These are phyloP conservation scores for Hypomontagnella monticulosa DNA, from an alignment of 495 filamentous ascomycete genomes.

Conservation along the genomic window DNA sequence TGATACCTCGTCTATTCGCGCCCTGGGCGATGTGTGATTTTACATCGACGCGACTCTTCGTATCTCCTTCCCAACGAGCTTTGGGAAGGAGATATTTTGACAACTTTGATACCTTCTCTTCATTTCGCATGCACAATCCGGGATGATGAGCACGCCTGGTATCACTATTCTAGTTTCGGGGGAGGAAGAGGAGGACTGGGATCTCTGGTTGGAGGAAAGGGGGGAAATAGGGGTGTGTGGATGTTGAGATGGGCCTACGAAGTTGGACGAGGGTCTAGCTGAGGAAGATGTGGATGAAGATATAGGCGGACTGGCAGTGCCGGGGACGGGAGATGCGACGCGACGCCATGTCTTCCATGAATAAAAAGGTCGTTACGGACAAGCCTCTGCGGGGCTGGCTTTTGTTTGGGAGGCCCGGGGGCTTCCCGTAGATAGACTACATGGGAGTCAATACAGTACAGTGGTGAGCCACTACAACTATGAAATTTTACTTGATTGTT, in stretches of 20 bases:
- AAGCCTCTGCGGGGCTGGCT: slow-evolving; percentile 15
- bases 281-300: slow-evolving; percentile 13
- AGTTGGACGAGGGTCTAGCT: slow-evolving; percentile 34
- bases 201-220: slow-evolving; percentile 10
- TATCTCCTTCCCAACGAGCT: slow-evolving; percentile 18
- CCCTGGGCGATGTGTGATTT: slow-evolving; percentile 13
- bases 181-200: neutral
- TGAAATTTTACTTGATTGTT: neutral
- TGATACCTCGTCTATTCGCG: slow-evolving; percentile 1
- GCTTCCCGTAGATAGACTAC: slow-evolving; percentile 18
- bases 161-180: slow-evolving; percentile 22
- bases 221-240: neutral
- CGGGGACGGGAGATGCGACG: slow-evolving; percentile 19
- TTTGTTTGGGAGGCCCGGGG: slow-evolving; percentile 15
- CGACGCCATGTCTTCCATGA: slow-evolving; percentile 32
- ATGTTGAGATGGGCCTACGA: slow-evolving; percentile 21
- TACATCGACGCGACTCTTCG: slow-evolving; percentile 7
- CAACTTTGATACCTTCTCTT: slow-evolving; percentile 44
- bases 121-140: slow-evolving; percentile 31
- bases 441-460: slow-evolving; percentile 14
- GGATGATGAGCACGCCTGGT: slow-evolving; percentile 45
- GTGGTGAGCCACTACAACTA: slow-evolving; percentile 20
- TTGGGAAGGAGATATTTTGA: slow-evolving; percentile 25
- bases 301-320: slow-evolving; percentile 10
- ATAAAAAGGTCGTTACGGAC: slow-evolving; percentile 19